These are phyloP conservation scores for Lyophyllum atratum DNA, from an alignment of 768 basidiomycete genomes.

Conservation along the genomic window DNA sequence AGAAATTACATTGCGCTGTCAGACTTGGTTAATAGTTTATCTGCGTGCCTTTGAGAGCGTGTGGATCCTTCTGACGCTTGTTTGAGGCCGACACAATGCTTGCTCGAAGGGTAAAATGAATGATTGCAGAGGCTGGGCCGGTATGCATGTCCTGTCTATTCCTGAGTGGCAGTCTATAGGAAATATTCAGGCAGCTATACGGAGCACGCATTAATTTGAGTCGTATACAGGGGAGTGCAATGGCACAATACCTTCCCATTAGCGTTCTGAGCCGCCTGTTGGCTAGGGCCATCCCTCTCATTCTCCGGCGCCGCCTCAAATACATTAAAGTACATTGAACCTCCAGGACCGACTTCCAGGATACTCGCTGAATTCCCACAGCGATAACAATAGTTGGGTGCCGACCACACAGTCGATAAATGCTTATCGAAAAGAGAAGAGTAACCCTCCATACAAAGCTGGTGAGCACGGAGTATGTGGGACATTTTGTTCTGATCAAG, in stretches of 20 bases:
- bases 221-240: slow-evolving; percentile 11
- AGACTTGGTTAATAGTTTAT: slow-evolving; percentile 1
- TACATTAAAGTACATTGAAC: slow-evolving; percentile 91
- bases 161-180: slow-evolving; percentile 35
- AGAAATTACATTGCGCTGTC: slow-evolving; percentile 9
- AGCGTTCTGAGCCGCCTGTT: slow-evolving; percentile 73
- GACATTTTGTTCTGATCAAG: slow-evolving; percentile 95
- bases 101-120: slow-evolving; percentile 2
- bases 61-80: neutral
- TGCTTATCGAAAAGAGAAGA: slow-evolving; percentile 96
- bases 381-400: slow-evolving; percentile 98
- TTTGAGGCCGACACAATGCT: neutral
- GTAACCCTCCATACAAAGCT: slow-evolving; percentile 99
- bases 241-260: slow-evolving; percentile 61
- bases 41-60: neutral
- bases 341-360: slow-evolving; percentile 91
- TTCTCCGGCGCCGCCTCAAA: slow-evolving; percentile 99
- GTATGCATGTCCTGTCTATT: slow-evolving; percentile 18
- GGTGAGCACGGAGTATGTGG: slow-evolving; percentile 96
- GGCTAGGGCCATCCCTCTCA: slow-evolving; percentile 85
- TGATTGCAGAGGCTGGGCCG: slow-evolving; percentile 9
- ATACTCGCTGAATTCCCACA: slow-evolving; percentile 98
- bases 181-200: slow-evolving; percentile 82
- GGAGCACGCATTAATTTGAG: slow-evolving; percentile 4
- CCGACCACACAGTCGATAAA: slow-evolving; percentile 97